phyloP scores from a whole-genome alignment of 2,329 filamentous ascomycete species.

The Lecanicillium sp. region DNA sequence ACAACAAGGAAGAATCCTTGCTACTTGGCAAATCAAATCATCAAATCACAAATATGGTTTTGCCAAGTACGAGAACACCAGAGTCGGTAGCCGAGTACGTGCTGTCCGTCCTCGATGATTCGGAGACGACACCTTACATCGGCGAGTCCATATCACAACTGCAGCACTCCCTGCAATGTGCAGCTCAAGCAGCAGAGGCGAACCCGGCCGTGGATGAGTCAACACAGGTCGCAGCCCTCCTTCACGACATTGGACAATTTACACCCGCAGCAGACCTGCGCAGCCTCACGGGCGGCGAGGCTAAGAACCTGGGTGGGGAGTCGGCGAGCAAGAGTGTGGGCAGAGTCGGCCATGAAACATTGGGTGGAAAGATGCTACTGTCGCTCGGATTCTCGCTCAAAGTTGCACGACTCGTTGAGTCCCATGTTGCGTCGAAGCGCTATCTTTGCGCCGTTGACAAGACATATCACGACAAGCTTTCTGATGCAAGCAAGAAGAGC shows the following conservation, averaged over 20 bases:
- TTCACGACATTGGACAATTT: conserved; percentile 14
- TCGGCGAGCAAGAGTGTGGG: conserved; percentile 8
- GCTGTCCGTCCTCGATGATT: conserved; percentile 8
- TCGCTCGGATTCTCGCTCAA: conserved; percentile 11
- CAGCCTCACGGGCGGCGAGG: conserved; percentile 5
- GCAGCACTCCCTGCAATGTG: conserved; percentile 12
- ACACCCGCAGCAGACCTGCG: conserved; percentile 10
- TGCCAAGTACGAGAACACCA: conserved; percentile 8
- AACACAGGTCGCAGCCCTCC: conserved; percentile 13
- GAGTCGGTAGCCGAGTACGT: conserved; percentile 10
- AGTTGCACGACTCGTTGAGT: conserved; percentile 12
- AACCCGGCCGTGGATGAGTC: conserved; percentile 12
- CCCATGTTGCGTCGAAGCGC: conserved; percentile 13
- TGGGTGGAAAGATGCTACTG: conserved; percentile 10
- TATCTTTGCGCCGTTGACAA: conserved; percentile 13
- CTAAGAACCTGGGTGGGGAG: conserved; percentile 10
- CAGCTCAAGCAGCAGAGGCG: conserved; percentile 9
- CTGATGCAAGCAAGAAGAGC: conserved; percentile 13
- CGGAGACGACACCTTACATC: conserved; percentile 11
- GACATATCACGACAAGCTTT: conserved; percentile 10
- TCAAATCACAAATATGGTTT: conserved; percentile 1
- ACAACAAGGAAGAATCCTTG: too few relatives aligned
- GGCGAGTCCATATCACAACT: conserved; percentile 15
- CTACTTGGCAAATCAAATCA: background rate
- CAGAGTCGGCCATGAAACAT: conserved; percentile 11